These are phyloP conservation scores for Filobasidium wieringae DNA, from an alignment of 768 basidiomycete species.

Conservation along the genomic window DNA sequence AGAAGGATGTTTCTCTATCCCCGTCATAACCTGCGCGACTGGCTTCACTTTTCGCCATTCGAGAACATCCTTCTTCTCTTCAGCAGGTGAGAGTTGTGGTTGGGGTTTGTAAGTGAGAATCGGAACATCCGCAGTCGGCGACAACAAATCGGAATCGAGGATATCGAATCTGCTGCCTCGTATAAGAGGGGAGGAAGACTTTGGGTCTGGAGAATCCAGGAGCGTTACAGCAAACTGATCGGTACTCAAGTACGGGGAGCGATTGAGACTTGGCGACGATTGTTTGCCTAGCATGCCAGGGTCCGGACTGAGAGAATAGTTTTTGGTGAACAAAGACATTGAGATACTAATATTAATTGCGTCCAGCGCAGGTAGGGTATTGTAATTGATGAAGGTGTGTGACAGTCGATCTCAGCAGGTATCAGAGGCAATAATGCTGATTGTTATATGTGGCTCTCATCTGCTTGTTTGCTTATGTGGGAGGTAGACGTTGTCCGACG, in stretches of 20 bases:
- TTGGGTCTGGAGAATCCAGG: neutral
- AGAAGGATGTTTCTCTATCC: neutral
- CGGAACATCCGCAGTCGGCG: slow-evolving; percentile 2
- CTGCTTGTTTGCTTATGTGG: no score
- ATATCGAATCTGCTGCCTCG: slow-evolving; percentile 1
- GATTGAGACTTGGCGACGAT: neutral
- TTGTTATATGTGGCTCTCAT: no score
- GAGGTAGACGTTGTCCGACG: no score
- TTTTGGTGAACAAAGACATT: slow-evolving; percentile 29
- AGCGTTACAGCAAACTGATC: slow-evolving; percentile 1
- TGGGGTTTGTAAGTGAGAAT: slow-evolving; percentile 3
- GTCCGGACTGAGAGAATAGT: slow-evolving; percentile 27
- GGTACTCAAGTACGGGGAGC: slow-evolving; percentile 5
- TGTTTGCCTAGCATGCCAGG: neutral
- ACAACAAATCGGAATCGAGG: slow-evolving; percentile 8
- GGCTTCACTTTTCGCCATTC: neutral
- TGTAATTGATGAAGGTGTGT: no score
- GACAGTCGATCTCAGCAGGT: no score
- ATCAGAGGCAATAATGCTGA: no score
- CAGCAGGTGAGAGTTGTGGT: neutral
- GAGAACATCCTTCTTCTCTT: neutral
- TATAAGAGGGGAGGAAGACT: slow-evolving; percentile 8
- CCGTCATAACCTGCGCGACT: neutral
- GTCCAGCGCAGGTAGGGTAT: no score
- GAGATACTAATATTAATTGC: no score